Base-by-base conservation (phyloP, 148 eudicot genomes). In the Rhododendron ferrugineum region DNA sequence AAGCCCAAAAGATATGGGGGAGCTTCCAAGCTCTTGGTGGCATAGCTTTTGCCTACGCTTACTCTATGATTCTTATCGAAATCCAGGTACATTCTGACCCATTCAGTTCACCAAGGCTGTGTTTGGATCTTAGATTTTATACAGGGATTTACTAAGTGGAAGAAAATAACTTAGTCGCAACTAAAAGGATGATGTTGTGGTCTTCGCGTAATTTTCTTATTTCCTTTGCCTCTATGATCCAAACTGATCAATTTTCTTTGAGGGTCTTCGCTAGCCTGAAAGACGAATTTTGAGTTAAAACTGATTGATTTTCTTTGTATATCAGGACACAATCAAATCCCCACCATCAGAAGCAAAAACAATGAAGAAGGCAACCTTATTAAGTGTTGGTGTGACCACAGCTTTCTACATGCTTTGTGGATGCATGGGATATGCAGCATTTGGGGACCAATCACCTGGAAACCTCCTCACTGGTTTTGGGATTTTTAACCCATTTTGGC, bases 381-480 rank as follows among this genome's bases (percentile, higher is more conserved):
- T 91, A 72, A 89, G 92, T 84, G 88, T 87, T n/a, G 81, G 85
- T 2, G 89, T 89, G 4, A 91, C 94, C 42, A 92, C 94, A 52
- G 4, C 84, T 6, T 91, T 92, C 87, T 92, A 92, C 88, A 88
- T 91, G 86, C 87, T 90, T 2, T 92, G 94, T 80, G 94, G 93
- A 5, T 87, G 91, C 68, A 87, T 89, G 86, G 94, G 94, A 1
- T 92, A 92, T 77, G 94, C 93, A 1, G 93, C 94, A 0, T 92
- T 89, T 84, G 94, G 93, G 22, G 91, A 92, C 85, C 83, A 72
- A 5, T 88, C 94, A 18, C 94, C 93, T 0, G 92, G 92, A 6
- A 92, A 92, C 50, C 93, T 92, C 60, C 88, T 92, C 13, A 89
- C 94, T 0, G 94, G 92, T 5, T 92, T 92, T 62, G 93, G 94